Base-by-base conservation (phyloP, 2,329 filamentous ascomycete species). In the Sporothrix sp. region DNA sequence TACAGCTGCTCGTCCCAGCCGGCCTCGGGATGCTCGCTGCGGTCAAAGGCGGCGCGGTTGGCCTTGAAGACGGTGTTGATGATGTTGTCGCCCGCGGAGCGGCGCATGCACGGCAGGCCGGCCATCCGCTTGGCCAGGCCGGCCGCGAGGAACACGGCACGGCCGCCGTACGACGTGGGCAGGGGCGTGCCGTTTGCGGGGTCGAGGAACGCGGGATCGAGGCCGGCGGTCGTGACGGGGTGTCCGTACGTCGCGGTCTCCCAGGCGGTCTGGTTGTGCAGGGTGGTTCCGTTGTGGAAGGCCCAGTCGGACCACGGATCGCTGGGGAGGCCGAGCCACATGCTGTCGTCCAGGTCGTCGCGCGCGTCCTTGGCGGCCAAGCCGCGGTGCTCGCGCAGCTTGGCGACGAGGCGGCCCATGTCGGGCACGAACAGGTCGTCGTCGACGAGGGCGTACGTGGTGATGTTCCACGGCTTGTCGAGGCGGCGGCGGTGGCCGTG, bases 391-490 rank as follows among this genome's bases (percentile, higher is more conserved):
- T 33, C 23, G 33, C 33, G 32, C 3, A 75, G 63, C 6, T 62
- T 64, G 23, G 63, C 57, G 3, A 70, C 58, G 8, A 75, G 65
- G 37, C 64, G 61, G 0, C 61, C 59, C 28, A 73, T 57, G 33
- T 66, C 68, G 0, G 71, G 71, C 42, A 75, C 65, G 57, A 74
- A 74, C 44, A 72, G 61, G 49, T 69, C 66, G 54, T 74, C 71
- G 28, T 75, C 72, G 1, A 74, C 56, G 1, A 74, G 60, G 1
- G 65, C 71, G 33, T 68, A 66, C 62, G 68, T 73, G 16, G 33
- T 45, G 18, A 36, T 33, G 21, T 23, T 37, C n/a, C 39, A 35
- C 43, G 44, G n/a, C 23, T 14, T 16, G 38, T 50, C 13, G 16
- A 25, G 23, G 37, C 38, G 46, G 30, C 18, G 27, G n/a, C n/a